Conservation (phyloP, 192 early-diverging fungal genomes). For the Glomus cerebriforme region DNA sequence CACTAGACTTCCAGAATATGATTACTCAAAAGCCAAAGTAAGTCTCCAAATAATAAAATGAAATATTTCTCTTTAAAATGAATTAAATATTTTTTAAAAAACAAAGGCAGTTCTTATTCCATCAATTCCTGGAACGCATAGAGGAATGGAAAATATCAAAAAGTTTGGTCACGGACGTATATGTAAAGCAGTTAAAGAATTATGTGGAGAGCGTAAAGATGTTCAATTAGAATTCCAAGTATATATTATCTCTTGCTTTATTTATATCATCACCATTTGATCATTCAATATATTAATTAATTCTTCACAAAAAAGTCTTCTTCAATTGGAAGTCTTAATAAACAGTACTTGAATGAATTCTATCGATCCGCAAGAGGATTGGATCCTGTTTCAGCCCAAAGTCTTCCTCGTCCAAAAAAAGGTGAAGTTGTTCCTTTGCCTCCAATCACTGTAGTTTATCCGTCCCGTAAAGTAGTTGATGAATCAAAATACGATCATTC, state of each 20-base stretch:
- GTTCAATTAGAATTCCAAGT: slow-evolving; percentile 47
- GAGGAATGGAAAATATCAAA: slow-evolving; percentile 35
- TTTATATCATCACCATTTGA: not conserved
- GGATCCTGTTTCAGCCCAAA: slow-evolving; percentile 23
- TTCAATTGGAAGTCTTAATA: slow-evolving; percentile 39
- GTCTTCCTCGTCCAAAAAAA: not conserved
- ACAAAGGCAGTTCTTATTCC: slow-evolving; percentile 50
- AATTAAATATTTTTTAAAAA: not conserved
- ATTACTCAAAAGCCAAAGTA: slow-evolving; percentile 50
- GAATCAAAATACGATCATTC: slow-evolving; percentile 29
- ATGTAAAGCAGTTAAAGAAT: slow-evolving; percentile 35
- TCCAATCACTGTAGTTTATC: slow-evolving; percentile 39
- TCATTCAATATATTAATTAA: not conserved
- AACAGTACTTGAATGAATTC: slow-evolving; percentile 37
- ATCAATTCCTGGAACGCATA: slow-evolving; percentile 46
- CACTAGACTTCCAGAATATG: slow-evolving; percentile 43
- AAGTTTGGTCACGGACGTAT: slow-evolving; percentile 51
- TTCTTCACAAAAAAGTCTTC: slow-evolving; percentile 35
- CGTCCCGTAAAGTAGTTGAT: slow-evolving; percentile 36
- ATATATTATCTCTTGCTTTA: not conserved
- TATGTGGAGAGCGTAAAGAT: slow-evolving; percentile 29
- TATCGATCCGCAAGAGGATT: slow-evolving; percentile 44
- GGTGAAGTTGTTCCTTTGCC: slow-evolving; percentile 23
- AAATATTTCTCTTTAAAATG: not conserved
- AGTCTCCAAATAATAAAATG: not conserved